These are phyloP conservation scores for Naganishia kalamii DNA, from an alignment of 768 basidiomycete genomes.

Conservation along the genomic window DNA sequence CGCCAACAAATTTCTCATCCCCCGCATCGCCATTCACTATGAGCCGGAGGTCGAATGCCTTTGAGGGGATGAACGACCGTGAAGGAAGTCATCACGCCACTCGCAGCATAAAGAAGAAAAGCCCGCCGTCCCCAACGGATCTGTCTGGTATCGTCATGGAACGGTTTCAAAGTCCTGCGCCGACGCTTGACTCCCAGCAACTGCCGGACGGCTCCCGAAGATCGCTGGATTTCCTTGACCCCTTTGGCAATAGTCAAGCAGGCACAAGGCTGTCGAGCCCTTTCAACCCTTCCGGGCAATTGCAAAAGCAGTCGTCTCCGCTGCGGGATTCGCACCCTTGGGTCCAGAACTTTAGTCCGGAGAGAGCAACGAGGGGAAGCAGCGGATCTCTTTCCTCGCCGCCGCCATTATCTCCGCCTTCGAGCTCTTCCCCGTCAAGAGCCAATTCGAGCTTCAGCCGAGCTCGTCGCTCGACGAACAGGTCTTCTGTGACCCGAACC, in stretches of 20 bases:
- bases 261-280: neutral
- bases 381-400: neutral
- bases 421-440: neutral
- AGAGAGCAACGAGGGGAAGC: neutral
- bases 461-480: neutral
- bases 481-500: neutral
- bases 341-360: neutral
- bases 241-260: neutral
- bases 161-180: neutral
- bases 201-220: neutral
- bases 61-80: neutral
- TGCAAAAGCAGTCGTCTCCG: neutral
- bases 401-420: conserved; percentile 2
- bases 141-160: conserved; percentile 9
- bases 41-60: conserved; percentile 3
- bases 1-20: neutral
- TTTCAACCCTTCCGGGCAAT: neutral
- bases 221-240: neutral
- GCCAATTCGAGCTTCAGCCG: neutral
- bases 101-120: conserved; percentile 8
- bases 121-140: conserved; percentile 11
- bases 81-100: conserved; percentile 1
- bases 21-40: conserved; percentile 1
- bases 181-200: neutral
- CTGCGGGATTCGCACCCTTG: neutral